Evolutionary conservation across 148 eudicot species (phyloP).

Genomic region (Fagopyrum homotropicum): DNA sequence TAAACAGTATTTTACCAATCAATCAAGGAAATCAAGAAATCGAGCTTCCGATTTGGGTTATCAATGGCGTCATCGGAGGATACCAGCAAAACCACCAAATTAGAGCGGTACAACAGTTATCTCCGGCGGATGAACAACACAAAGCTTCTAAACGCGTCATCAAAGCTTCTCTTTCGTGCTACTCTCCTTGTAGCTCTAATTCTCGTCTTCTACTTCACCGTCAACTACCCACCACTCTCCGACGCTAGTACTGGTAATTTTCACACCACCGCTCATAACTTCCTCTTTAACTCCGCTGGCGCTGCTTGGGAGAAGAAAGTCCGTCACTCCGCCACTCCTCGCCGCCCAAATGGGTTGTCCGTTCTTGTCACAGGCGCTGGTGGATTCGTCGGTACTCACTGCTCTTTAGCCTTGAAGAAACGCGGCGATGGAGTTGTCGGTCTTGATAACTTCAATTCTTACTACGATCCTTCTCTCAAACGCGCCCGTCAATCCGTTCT

Average conservation of each 20-base stretch:
- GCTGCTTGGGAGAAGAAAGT: slow-evolving; percentile 82
- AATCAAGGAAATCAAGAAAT: background rate
- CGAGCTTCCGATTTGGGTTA: background rate
- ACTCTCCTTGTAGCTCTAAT: slow-evolving; percentile 64
- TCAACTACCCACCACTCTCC: slow-evolving; percentile 46
- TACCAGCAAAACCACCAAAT: slow-evolving; percentile 56
- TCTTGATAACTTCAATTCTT: slow-evolving; percentile 73
- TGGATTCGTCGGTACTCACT: slow-evolving; percentile 76
- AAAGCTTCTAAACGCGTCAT: slow-evolving; percentile 67
- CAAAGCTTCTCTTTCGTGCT: slow-evolving; percentile 67
- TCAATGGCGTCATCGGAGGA: slow-evolving; percentile 46
- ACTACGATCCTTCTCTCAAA: slow-evolving; percentile 74
- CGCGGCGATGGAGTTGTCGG: slow-evolving; percentile 92
- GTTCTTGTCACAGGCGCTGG: slow-evolving; percentile 91
- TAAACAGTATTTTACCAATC: background rate
- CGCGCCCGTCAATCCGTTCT: slow-evolving; percentile 63
- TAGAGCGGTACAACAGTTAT: slow-evolving; percentile 70
- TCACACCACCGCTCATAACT: slow-evolving; percentile 15
- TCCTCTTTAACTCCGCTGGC: slow-evolving; percentile 50
- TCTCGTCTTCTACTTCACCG: slow-evolving; percentile 62
- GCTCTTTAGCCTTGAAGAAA: slow-evolving; percentile 56
- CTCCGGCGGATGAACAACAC: slow-evolving; percentile 62
- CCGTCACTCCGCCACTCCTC: slow-evolving; percentile 80
- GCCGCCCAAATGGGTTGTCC: slow-evolving; percentile 61
- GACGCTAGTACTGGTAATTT: slow-evolving; percentile 25